Conservation (phyloP, 768 basidiomycete genomes). For the Cystobasidium onofrii region DNA sequence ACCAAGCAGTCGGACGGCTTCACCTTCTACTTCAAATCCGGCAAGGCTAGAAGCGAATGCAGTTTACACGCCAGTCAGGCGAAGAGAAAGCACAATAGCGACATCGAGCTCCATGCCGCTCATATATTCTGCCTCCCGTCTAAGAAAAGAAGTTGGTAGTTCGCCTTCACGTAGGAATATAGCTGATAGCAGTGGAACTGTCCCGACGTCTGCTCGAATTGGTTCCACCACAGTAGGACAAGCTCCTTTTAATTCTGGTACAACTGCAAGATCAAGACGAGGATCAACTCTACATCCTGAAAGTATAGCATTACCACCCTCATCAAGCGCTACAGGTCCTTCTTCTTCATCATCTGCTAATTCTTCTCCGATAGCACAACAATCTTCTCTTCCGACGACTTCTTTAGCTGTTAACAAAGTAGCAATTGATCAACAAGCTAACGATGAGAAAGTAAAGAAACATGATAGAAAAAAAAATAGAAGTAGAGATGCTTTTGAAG, state of each 20-base stretch:
- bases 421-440: not conserved
- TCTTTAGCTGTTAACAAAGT: too few relatives aligned
- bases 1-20: not conserved
- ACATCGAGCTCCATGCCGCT: not conserved
- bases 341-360: not conserved
- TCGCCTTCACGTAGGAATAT: not conserved
- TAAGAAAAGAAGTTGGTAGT: not conserved
- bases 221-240: not conserved
- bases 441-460: not conserved
- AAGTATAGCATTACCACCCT: slow-evolving; percentile 14
- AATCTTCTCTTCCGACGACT: too few relatives aligned
- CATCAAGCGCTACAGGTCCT: not conserved
- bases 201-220: not conserved
- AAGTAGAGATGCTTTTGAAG: slow-evolving; percentile 13
- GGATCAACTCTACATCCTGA: not conserved
- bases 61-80: not conserved
- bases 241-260: not conserved
- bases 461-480: not conserved
- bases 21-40: not conserved
- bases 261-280: not conserved
- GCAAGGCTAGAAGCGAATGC: not conserved
- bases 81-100: not conserved
- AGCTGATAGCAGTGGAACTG: not conserved
- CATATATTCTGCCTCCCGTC: not conserved
- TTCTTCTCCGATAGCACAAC: not conserved